These are phyloP conservation scores for Thinopyrum obtusiflorum DNA, from an alignment of 202 grass and related monocot species.

Conservation along the genomic window DNA sequence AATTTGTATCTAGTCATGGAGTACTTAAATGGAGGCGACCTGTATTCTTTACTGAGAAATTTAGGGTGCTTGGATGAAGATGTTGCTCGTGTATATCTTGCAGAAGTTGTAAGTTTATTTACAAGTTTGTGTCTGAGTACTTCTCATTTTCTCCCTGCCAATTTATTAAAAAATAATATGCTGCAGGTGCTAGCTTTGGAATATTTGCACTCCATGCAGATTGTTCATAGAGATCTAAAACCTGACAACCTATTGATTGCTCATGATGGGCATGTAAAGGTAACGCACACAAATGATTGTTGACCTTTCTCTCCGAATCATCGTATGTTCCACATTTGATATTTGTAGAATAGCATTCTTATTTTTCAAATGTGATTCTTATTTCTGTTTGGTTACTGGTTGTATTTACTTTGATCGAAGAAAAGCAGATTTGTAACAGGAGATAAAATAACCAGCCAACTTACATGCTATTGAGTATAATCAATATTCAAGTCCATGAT, in stretches of 20 bases:
- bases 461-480: not conserved
- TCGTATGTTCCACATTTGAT: conserved; percentile 5
- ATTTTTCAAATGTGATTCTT: not conserved
- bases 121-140: conserved; percentile 18
- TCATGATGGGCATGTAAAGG: conserved; percentile 99
- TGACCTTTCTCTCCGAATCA: conserved; percentile 27
- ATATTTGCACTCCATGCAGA: conserved; percentile 91
- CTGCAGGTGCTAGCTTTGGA: conserved; percentile 97
- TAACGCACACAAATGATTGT: conserved; percentile 42
- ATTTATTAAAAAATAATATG: conserved; percentile 28
- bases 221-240: conserved; percentile 99
- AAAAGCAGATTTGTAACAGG: conserved; percentile 13
- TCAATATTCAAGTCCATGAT: conserved; percentile 8
- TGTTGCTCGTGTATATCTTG: conserved; percentile 95
- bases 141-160: not conserved
- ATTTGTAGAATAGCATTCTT: not conserved
- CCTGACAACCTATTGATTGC: conserved; percentile 98
- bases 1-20: conserved; percentile 99
- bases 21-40: conserved; percentile 96
- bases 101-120: conserved; percentile 91
- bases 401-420: conserved; percentile 9
- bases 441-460: conserved; percentile 20
- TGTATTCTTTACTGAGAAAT: conserved; percentile 96
- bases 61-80: conserved; percentile 98
- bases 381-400: conserved; percentile 6